Conservation (phyloP, 2,329 filamentous ascomycete species). For the Aspergillus latus region DNA sequence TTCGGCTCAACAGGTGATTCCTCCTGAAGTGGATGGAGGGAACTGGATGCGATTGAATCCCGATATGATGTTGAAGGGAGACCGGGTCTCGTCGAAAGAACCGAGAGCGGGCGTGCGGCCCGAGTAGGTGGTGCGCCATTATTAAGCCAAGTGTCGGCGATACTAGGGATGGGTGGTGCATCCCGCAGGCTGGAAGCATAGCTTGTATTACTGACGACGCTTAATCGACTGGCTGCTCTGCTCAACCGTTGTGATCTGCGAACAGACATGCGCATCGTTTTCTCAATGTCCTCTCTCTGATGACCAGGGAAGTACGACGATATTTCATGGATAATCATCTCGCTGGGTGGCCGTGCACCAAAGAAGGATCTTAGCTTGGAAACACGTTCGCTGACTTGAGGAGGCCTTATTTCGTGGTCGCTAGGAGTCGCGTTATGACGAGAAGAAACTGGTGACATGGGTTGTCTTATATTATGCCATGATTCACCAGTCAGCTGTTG, state of each 20-base stretch:
- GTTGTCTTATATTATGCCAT: conserved; percentile 81
- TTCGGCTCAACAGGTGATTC: conserved; percentile 84
- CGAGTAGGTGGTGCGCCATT: conserved; percentile 54
- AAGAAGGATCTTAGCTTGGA: conserved; percentile 66
- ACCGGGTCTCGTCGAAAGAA: conserved; percentile 55
- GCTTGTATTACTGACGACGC: conserved; percentile 90
- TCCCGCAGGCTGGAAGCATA: conserved; percentile 89
- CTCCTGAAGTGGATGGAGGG: conserved; percentile 86
- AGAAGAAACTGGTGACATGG: conserved; percentile 69
- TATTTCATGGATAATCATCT: conserved; percentile 93
- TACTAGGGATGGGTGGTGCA: conserved; percentile 91
- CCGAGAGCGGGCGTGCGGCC: conserved; percentile 58
- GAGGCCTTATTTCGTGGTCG: conserved; percentile 30
- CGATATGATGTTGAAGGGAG: conserved; percentile 66
- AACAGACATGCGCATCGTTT: conserved; percentile 89
- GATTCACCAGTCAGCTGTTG: conserved; percentile 86
- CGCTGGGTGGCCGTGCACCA: conserved; percentile 87
- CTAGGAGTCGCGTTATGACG: conserved; percentile 31
- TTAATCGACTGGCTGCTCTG: conserved; percentile 87
- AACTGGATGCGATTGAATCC: conserved; percentile 84
- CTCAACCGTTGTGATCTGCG: conserved; percentile 87
- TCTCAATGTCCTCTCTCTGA: conserved; percentile 89
- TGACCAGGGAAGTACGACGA: conserved; percentile 98
- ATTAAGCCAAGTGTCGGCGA: conserved; percentile 87
- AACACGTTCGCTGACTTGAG: conserved; percentile 31